Percentiles rank a stretch among this genome's conserved stretches.
These are phyloP conservation scores for Fusarium anthophilum DNA, from an alignment of 2,329 filamentous ascomycete species.

Conservation along the genomic window DNA sequence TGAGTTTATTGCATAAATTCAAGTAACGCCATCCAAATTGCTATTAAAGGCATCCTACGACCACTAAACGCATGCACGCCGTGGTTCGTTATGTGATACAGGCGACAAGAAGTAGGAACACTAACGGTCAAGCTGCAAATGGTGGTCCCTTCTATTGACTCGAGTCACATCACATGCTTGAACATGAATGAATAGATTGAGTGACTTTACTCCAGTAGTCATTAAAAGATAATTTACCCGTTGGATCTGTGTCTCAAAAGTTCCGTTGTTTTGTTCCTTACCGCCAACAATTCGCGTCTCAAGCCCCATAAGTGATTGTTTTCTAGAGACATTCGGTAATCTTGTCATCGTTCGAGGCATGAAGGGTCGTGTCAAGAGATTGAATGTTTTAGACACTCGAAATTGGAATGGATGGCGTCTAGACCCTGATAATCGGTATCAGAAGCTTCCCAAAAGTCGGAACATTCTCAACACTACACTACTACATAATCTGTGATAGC, in stretches of 20 bases:
- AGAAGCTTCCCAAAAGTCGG: background rate
- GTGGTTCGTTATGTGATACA: no score
- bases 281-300: background rate
- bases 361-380: background rate
- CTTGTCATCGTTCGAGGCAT: background rate
- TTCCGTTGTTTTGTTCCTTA: background rate
- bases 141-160: background rate
- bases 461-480: background rate
- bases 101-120: background rate
- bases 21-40: background rate
- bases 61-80: background rate
- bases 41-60: no score
- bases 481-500: background rate
- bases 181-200: background rate
- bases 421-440: background rate
- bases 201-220: background rate
- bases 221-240: background rate
- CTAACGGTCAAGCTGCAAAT: background rate
- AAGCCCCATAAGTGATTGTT: background rate
- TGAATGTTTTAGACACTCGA: constrained; percentile 16
- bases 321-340: background rate
- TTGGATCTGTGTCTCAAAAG: background rate
- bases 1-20: background rate
- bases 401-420: constrained; percentile 6
- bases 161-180: background rate